A percentile compares a stretch with the other conserved stretches of the same genome.
Conservation (phyloP, 495 filamentous ascomycete genomes). For the Penicillium odoratum region DNA sequence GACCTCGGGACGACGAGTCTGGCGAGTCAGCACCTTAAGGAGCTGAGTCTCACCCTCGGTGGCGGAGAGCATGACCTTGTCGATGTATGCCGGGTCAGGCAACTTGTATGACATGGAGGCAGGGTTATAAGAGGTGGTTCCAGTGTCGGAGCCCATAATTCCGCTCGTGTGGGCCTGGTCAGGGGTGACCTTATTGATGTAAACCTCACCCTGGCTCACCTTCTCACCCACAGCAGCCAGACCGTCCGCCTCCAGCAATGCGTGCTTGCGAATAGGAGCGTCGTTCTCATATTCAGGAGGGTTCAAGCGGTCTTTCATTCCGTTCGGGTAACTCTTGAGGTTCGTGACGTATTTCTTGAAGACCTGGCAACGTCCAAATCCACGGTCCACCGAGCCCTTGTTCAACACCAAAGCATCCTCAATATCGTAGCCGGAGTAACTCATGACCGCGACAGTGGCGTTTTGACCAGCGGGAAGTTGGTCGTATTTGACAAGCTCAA, state of each 20-base stretch:
- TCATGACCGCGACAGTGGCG: slow-evolving; percentile 97
- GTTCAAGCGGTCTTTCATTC: slow-evolving; percentile 70
- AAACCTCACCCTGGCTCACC: slow-evolving; percentile 72
- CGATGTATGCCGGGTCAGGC: slow-evolving; percentile 81
- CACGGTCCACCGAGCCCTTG: slow-evolving; percentile 89
- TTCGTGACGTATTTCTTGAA: slow-evolving; percentile 83
- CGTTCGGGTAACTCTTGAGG: slow-evolving; percentile 78
- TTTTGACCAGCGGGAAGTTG: slow-evolving; percentile 96
- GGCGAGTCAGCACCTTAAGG: slow-evolving; percentile 88
- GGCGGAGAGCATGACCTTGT: slow-evolving; percentile 87
- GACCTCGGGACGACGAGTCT: slow-evolving; percentile 89
- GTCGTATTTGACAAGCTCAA: slow-evolving; percentile 96
- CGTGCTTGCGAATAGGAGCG: slow-evolving; percentile 67
- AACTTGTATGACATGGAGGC: slow-evolving; percentile 79
- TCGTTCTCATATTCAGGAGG: slow-evolving; percentile 60
- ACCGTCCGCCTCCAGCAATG: slow-evolving; percentile 74
- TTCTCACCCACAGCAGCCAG: slow-evolving; percentile 78
- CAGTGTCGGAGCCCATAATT: slow-evolving; percentile 61
- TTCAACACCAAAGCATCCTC: slow-evolving; percentile 97
- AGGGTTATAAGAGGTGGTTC: slow-evolving; percentile 57
- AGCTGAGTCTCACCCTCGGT: slow-evolving; percentile 79
- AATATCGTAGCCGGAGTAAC: slow-evolving; percentile 98
- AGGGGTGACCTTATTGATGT: slow-evolving; percentile 84
- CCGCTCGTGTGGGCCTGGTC: slow-evolving; percentile 65
- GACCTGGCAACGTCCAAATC: slow-evolving; percentile 94